Evolutionary conservation across 495 filamentous ascomycete species (phyloP), one percentile per base, ranked within the genome.

Genomic region (Penicillium argentinense): DNA sequence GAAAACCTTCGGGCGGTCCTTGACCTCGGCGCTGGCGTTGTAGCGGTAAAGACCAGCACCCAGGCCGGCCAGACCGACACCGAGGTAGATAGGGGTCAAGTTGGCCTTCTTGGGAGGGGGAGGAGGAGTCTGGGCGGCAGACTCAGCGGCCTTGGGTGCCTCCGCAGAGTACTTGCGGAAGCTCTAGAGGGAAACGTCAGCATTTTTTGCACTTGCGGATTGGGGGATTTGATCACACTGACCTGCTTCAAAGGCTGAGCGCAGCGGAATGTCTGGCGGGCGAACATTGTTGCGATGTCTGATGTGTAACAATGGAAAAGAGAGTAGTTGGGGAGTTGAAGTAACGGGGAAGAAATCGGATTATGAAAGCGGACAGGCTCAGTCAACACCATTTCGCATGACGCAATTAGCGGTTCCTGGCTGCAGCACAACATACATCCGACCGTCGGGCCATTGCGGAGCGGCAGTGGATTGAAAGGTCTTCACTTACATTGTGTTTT

Each of bases 1-100:
- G 67, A 98, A 88, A 24, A 86, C 64, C 60, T 70, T 73, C 24
- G 63, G 52, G 25, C 67, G 64, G 19, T 72, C 61, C 56, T 68
- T 65, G 47, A 56, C 58, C 59, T 73, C 68, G 11, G 60, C 63
- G 33, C 52, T 51, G 48, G 55, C 64, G 57, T 46, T 69, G 59
- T 73, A 75, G 45, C 67, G 64, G 55, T 72, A 77, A 40, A 76
- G 24, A 44, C 72, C 71, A 28, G 55, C 63, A 56, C 60, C 70
- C 39, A 68, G 49, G 52, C 73, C 75, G 41, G 67, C 63, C 26
- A 71, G 50, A 51, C 71, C 67, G 27, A 73, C 68, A 16, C 60
- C 56, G 36, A 65, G 44, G 45, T 71, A 75, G 53, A 74, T 45
- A 16, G 67, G 67, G 29, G 68, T 58, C 48, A 74, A 48, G 49